A percentile compares a stretch with the other conserved stretches of the same genome.
These are phyloP conservation scores for Omphalea diandra DNA, from an alignment of 441 rosid genomes.

Conservation along the genomic window DNA sequence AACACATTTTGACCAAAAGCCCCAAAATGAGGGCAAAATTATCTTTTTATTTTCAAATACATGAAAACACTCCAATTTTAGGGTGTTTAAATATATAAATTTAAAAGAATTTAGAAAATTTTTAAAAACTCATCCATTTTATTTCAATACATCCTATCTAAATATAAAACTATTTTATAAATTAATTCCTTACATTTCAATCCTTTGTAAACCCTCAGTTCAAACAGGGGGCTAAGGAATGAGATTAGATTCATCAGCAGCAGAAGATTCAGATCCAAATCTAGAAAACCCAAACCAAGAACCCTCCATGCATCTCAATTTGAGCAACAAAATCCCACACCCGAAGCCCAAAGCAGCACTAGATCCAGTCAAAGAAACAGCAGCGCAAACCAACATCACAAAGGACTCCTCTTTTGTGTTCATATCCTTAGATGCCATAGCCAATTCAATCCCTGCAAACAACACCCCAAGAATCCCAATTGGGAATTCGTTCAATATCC, in stretches of 20 bases:
- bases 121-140: no score
- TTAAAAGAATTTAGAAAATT: no score
- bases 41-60: no score
- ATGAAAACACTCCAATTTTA: no score
- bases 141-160: no score
- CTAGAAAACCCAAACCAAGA: conserved; percentile 2
- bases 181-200: no score
- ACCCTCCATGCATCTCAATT: conserved; percentile 36
- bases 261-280: background rate
- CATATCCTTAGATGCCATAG: conserved; percentile 82
- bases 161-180: no score
- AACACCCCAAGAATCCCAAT: conserved; percentile 69
- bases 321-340: conserved; percentile 53
- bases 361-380: conserved; percentile 67
- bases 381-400: conserved; percentile 65
- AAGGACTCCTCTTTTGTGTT: conserved; percentile 67
- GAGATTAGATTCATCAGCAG: conserved; percentile 4
- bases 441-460: conserved; percentile 81
- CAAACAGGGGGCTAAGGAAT: no score
- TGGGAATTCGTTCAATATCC: conserved; percentile 64
- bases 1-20: no score
- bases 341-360: conserved; percentile 67
- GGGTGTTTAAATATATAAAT: no score
- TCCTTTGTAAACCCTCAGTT: no score
- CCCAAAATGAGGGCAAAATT: no score